These are phyloP conservation scores for Didymella keratinophila DNA, from an alignment of 2,329 filamentous ascomycete species.

Conservation along the genomic window DNA sequence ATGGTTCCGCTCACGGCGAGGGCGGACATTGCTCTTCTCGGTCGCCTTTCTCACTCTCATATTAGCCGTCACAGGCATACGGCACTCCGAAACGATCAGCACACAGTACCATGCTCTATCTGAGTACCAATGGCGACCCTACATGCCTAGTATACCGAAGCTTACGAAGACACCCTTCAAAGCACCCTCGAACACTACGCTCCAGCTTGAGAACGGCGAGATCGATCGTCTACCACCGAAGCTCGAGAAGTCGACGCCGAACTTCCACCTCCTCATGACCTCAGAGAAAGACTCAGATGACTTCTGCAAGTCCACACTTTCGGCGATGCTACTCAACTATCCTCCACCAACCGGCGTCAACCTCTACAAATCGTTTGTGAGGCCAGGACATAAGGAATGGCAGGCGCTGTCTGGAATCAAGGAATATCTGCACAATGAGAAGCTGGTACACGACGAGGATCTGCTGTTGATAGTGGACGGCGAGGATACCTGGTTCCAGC, in stretches of 20 bases:
- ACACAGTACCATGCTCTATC: conserved; percentile 38
- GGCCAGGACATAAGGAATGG: conserved; percentile 50
- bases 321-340: conserved; percentile 66
- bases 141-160: conserved; percentile 35
- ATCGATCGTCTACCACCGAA: conserved; percentile 37
- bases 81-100: conserved; percentile 32
- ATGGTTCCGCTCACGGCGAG: conserved; percentile 43
- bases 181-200: conserved; percentile 44
- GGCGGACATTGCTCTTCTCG: conserved; percentile 36
- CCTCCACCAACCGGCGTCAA: conserved; percentile 65
- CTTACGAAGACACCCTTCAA: conserved; percentile 39
- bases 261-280: conserved; percentile 65
- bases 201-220: conserved; percentile 46
- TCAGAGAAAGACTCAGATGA: conserved; percentile 57
- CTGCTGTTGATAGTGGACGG: conserved; percentile 70
- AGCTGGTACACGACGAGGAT: conserved; percentile 64
- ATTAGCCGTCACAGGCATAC: conserved; percentile 25
- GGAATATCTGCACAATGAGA: conserved; percentile 58
- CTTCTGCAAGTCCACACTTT: conserved; percentile 66
- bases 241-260: conserved; percentile 45
- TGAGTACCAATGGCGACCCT: conserved; percentile 42
- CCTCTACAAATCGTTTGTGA: conserved; percentile 46
- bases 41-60: conserved; percentile 31
- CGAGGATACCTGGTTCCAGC: conserved; percentile 70
- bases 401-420: conserved; percentile 57